Evolutionary conservation across 169 alveolate genomes (phyloP), one percentile per base, ranked within the genome.

Genomic region (Perkinsus marinus): DNA sequence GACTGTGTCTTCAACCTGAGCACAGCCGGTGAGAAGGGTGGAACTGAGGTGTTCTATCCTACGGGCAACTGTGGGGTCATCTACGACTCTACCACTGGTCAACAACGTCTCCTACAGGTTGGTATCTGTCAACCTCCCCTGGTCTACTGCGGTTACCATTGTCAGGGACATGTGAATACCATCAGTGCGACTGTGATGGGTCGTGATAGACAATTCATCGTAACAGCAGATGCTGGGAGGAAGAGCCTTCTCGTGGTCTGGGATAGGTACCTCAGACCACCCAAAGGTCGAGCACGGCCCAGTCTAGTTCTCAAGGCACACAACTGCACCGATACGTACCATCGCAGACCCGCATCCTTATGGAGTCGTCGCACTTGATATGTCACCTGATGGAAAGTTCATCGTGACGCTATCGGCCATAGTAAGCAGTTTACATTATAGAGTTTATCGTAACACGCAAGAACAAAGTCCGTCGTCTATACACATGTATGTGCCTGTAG

Each of bases 61-160:
- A 94, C 97, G 0, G 98, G 97, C 19, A 96, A 96, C 69, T 96
- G 97, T 37, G 98, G 98, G 19, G 97, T 96, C 19, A 95, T 96
- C 37, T 96, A 94, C 94, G 95, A 96, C 95, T 95, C 94, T 92
- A 93, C 91, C 46, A 94, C 95, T 17, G 96, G 96, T 90, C 93
- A 95, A 46, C 93, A 96, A 92, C 94, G 95, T 92, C 94, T 96
- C 90, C 92, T 96, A 30, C 95, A 96, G 94, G 98, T 97, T 43
- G 97, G 96, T 93, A 68, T 37, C 89, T 13, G 39, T 0, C 90
- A 9, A 19, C 36, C 10, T 9, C 39, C 22, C 30, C 46, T 0
- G 6, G 39, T 37, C 10, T 34, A 26, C 46, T 30, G 26, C 68
- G 90, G 79, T 41, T 41, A 10, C 26, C 79, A 16, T 0, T 6